A percentile compares a stretch with the other conserved stretches of the same genome.
phyloP scores from a whole-genome alignment of 805 yeast species.

The Metschnikowia bowlesiae region DNA sequence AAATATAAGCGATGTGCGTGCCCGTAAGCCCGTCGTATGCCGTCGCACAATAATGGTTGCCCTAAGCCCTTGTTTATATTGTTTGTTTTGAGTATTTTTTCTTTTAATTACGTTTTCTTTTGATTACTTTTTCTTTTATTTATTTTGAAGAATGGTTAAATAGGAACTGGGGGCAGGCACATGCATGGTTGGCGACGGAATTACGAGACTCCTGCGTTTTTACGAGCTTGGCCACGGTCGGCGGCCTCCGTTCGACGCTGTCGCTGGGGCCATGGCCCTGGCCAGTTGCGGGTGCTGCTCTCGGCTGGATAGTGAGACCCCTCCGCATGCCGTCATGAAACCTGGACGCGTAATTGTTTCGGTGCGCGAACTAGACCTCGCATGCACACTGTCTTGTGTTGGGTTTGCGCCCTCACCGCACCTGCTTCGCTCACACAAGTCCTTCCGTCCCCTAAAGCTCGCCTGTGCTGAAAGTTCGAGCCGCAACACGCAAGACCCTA shows the following conservation, averaged over 20 bases:
- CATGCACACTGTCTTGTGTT: not conserved
- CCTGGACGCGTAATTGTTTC: not conserved
- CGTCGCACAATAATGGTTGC: not conserved
- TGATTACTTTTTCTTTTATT: too few species aligned
- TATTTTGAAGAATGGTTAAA: too few species aligned
- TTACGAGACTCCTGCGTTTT: too few species aligned
- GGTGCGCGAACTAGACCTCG: not conserved
- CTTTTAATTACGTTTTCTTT: too few species aligned
- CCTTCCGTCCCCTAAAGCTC: not conserved
- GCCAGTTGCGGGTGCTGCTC: not conserved
- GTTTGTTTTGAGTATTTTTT: not conserved
- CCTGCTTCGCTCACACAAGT: not conserved
- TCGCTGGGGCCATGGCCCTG: not conserved
- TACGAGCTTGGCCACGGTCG: too few species aligned
- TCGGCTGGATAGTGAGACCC: too few species aligned
- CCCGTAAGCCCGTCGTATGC: not conserved
- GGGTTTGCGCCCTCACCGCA: too few species aligned
- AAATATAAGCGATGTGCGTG: not conserved
- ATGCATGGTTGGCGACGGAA: too few species aligned
- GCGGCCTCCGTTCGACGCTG: too few species aligned
- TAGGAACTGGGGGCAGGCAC: too few species aligned
- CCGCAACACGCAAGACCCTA: not conserved
- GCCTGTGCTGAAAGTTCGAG: not conserved
- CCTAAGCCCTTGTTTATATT: not conserved
- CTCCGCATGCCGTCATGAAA: not conserved